Base-by-base conservation (phyloP, 2,329 filamentous ascomycete species). In the Pyricularia pennisetigena region DNA sequence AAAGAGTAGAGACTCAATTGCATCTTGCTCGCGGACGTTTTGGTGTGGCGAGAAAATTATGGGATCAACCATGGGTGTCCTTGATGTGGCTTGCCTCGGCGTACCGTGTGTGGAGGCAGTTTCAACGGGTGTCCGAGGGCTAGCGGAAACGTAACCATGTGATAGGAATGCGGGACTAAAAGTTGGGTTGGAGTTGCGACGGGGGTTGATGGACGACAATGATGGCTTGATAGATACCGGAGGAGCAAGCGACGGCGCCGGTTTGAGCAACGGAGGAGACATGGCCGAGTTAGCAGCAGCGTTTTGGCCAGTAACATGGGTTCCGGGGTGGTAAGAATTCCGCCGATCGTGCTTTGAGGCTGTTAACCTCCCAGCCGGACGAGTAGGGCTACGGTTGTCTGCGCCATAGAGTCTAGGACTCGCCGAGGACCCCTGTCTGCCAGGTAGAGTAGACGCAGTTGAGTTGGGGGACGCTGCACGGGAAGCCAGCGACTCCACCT, bases 1-100 rank as follows among this genome's bases (percentile, higher is more conserved):
- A 74, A 94, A 93, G 29, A 94, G 81, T 28, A 95, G 79, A 0
- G 90, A 90, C 74, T 94, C 91, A 64, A 94, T 88, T 6, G 92
- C 92, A 73, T 94, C 92, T 74, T 93, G 90, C 74, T 95, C 92
- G 67, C 90, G 86, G 9, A 86, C 80, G 26, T 87, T 88, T 71
- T 91, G 89, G 68, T 88, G 89, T 0, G 89, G 88, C 32, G 90
- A 91, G 70, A 88, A 88, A 4, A 90, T 79, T 20, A 88, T 85
- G 8, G 85, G 82, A 68, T 86, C 83, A 24, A 78, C 76, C 66
- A 76, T 78, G 64, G 78, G 78, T 26, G 78, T 78, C 16, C 75
- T 75, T 69, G 54, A n/a, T 16, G 30, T 49, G 23, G 65, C 26
- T n/a, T 75, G 79, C 29, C 72, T 76, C 12, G 75, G 75, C 5